These are phyloP conservation scores for Geranium rotundifolium DNA, from an alignment of 345 rosid species.

Conservation along the genomic window DNA sequence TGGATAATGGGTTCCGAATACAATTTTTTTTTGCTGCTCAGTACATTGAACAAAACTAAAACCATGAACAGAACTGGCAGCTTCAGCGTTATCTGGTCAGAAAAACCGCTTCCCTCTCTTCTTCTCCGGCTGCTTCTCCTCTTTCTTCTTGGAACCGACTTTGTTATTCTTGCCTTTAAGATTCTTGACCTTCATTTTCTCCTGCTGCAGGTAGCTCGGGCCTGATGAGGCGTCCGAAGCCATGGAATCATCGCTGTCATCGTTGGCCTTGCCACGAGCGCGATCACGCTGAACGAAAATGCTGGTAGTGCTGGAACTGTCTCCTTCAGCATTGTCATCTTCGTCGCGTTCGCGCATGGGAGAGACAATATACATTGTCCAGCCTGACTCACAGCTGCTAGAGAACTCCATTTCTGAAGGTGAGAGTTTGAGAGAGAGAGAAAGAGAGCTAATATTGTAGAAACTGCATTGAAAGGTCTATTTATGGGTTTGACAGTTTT, in stretches of 20 bases:
- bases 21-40: background rate
- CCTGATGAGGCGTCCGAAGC: constrained; percentile 18
- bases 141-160: background rate
- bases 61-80: background rate
- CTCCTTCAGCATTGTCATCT: background rate
- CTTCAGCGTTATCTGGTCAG: background rate
- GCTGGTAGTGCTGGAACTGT: constrained; percentile 4
- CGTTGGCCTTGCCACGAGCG: background rate
- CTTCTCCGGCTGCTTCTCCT: constrained; percentile 7
- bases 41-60: too few species aligned
- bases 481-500: too few species aligned
- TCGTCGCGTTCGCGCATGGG: constrained; percentile 5
- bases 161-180: background rate
- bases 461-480: background rate
- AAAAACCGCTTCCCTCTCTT: constrained; percentile 1
- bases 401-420: too few species aligned
- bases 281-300: background rate
- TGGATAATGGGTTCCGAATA: background rate
- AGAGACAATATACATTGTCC: constrained; percentile 19
- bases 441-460: background rate
- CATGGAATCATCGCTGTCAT: constrained; percentile 17
- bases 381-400: constrained; percentile 18
- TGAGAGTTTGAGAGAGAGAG: too few species aligned
- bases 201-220: background rate
- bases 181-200: background rate